These are phyloP conservation scores for Aspergillus panamensis DNA, from an alignment of 495 filamentous ascomycete species.

Conservation along the genomic window DNA sequence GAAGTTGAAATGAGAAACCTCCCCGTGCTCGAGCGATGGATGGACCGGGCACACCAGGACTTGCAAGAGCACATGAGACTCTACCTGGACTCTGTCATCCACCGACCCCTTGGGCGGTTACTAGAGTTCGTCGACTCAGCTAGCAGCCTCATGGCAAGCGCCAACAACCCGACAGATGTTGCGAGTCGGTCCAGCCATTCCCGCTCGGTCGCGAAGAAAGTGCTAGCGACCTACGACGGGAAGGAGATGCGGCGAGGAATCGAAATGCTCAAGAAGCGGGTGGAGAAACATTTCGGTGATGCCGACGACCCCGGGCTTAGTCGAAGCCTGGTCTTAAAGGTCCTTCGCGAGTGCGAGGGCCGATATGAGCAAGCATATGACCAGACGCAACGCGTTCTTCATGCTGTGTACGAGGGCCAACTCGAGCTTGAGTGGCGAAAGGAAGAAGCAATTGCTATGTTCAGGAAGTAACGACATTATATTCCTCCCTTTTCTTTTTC, in stretches of 20 bases:
- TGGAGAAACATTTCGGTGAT: conserved; percentile 95
- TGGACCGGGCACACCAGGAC: conserved; percentile 68
- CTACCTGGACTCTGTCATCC: conserved; percentile 83
- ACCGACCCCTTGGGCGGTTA: conserved; percentile 82
- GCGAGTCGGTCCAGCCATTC: conserved; percentile 75
- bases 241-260: conserved; percentile 83
- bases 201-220: conserved; percentile 76
- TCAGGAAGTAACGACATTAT: conserved; percentile 38
- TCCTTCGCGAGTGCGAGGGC: conserved; percentile 75
- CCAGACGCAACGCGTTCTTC: conserved; percentile 59
- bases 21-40: conserved; percentile 76
- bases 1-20: conserved; percentile 76
- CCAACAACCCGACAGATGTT: conserved; percentile 47
- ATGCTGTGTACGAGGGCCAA: conserved; percentile 61
- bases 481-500: conserved; percentile 14
- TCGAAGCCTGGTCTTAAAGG: conserved; percentile 67
- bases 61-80: conserved; percentile 83
- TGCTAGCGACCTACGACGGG: conserved; percentile 70
- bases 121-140: conserved; percentile 85
- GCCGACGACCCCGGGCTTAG: conserved; percentile 70
- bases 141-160: conserved; percentile 59
- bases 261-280: conserved; percentile 78
- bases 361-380: conserved; percentile 74
- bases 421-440: conserved; percentile 60
- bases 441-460: conserved; percentile 54